Percentiles rank a stretch among this genome's conserved stretches.
These are phyloP conservation scores for Acanthamoeba triangularis DNA, from an alignment of 208 protist species.

Conservation along the genomic window DNA sequence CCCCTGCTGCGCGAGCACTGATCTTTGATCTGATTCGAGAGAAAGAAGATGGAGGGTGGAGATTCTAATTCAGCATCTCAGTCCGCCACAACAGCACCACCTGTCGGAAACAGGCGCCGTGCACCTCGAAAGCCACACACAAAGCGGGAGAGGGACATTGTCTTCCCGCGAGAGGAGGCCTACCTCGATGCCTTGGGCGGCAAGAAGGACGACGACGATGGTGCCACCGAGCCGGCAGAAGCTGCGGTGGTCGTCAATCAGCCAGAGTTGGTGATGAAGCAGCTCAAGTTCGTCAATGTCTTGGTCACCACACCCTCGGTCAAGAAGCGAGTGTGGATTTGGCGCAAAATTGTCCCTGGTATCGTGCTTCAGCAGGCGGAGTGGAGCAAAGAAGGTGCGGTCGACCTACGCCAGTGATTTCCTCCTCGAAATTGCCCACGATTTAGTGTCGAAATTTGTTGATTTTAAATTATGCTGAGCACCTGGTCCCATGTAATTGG, in stretches of 20 bases:
- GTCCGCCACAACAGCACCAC: not conserved
- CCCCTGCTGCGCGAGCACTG: not conserved
- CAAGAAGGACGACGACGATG: conserved; percentile 33
- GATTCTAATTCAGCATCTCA: not conserved
- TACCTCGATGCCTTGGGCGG: conserved; percentile 27
- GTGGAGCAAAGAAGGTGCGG: conserved; percentile 73
- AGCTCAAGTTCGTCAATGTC: conserved; percentile 55
- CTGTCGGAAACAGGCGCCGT: not conserved
- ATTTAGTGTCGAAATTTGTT: not conserved
- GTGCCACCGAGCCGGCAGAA: not conserved
- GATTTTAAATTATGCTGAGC: not conserved
- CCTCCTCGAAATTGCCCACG: not conserved
- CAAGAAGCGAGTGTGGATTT: conserved; percentile 74
- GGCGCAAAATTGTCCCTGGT: conserved; percentile 72
- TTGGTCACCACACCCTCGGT: conserved; percentile 54
- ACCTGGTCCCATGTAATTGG: not conserved
- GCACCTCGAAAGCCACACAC: not conserved
- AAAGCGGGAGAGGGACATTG: conserved; percentile 30
- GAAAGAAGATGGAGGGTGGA: not conserved
- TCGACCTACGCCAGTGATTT: not conserved
- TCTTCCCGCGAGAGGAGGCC: conserved; percentile 49
- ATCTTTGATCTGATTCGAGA: not conserved
- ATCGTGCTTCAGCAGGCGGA: conserved; percentile 38
- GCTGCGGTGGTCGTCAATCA: not conserved
- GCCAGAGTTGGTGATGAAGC: conserved; percentile 38